phyloP scores from a whole-genome alignment of 345 rosid genomes.

The Eucalyptus polybractea region DNA sequence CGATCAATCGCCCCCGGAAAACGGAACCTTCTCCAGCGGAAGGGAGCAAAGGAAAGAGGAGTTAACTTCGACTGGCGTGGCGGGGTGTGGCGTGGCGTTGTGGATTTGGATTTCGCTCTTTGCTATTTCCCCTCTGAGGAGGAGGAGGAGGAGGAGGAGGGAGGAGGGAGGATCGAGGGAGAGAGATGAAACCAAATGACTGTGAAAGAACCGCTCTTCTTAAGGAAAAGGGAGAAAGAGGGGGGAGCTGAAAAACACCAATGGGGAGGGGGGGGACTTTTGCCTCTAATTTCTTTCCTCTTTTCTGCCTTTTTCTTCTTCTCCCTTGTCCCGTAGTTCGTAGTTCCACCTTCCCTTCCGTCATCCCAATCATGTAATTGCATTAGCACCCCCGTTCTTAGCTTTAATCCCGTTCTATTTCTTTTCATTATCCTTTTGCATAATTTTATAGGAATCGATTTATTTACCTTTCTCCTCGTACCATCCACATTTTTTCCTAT shows the following conservation, averaged over 20 bases:
- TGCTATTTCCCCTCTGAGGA: not conserved
- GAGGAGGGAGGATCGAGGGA: not conserved
- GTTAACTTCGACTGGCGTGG: too few relatives aligned
- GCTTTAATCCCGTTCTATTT: not conserved
- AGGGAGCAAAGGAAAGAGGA: not conserved
- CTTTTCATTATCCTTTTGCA: not conserved
- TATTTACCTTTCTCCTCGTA: not conserved
- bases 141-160: not conserved
- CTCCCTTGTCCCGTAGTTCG: not conserved
- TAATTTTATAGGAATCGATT: too few relatives aligned
- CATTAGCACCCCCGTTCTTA: not conserved
- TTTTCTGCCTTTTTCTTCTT: not conserved
- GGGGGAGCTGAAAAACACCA: not conserved
- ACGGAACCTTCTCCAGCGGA: not conserved
- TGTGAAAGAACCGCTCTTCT: not conserved
- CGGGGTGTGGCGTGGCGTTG: not conserved
- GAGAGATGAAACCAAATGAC: not conserved
- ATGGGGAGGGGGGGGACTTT: not conserved
- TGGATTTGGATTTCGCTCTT: not conserved
- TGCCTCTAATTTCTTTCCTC: not conserved
- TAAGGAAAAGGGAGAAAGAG: not conserved
- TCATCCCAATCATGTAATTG: not conserved
- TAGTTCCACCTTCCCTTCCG: not conserved
- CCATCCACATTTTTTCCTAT: too few relatives aligned
- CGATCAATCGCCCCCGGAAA: not conserved